Base-by-base conservation (phyloP, 345 rosid genomes). In the Garcia nutans region DNA sequence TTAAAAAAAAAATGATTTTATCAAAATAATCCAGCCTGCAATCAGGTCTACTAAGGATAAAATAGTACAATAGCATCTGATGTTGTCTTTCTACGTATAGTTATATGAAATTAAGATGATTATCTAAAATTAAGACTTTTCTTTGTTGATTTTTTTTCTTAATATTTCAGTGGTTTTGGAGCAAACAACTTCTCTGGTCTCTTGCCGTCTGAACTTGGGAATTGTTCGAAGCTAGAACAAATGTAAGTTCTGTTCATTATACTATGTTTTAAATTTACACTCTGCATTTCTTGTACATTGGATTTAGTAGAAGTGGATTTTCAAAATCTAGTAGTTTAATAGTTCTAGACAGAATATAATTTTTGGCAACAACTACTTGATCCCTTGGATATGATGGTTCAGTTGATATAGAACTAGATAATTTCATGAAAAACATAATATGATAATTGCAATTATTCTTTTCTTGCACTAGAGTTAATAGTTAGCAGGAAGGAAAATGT, bases 141-240 rank as follows among this genome's bases (percentile, higher is more conserved):
- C 5, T 0, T 65, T 54, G 28, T 15, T 52, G 41, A 31, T 42
- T 65, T 22, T 59, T 68, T 44, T 76, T 44, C 31, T 23, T 75
- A 44, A 68, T 68, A 33, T 71, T 63, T 73, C 71, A 91, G 98
- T 47, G 55, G 61, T 10, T 28, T 91, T 57, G 82, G 79, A 65
- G 55, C 86, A 37, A 93, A 91, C 82, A 89, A 89, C 78, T 91
- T 91, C 75, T 84, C 89, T 6, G 97, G 98, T 74, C 50, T 87
- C 76, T 80, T 93, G 61, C 98, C 93, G 9, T 52, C 79, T 26
- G 89, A 84, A 84, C 87, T 93, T 74, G 97, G 94, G 20, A 85
- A 58, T 54, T 87, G 88, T 45, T 70, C 73, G 13, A 86, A 79
- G 64, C 82, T 93, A 69, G 62, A 80, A 63, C 56, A 87, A 70